Evolutionary conservation across 179 eudicot genomes (phyloP).

Genomic region (Vitellaria paradoxa): DNA sequence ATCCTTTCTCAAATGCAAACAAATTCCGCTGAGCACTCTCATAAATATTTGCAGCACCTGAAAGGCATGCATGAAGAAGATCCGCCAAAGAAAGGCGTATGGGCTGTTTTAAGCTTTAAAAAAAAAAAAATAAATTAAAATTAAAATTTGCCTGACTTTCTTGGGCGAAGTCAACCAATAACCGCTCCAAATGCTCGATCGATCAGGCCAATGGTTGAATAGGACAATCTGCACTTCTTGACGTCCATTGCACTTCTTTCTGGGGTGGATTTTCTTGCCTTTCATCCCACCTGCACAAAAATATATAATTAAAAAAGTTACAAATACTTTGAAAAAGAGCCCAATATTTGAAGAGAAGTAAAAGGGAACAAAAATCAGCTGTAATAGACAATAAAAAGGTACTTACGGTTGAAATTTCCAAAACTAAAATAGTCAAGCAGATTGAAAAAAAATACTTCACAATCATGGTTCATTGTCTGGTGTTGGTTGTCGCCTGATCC

Average conservation of each 20-base stretch:
- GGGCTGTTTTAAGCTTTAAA: too few species aligned
- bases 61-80: background rate
- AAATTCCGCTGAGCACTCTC: background rate
- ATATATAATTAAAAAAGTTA: background rate
- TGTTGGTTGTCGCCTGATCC: conserved; percentile 33
- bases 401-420: conserved; percentile 8
- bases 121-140: background rate
- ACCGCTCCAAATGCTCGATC: background rate
- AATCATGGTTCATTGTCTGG: conserved; percentile 31
- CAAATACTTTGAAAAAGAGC: too few species aligned
- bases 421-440: background rate
- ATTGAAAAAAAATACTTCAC: background rate
- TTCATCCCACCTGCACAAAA: background rate
- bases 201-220: background rate
- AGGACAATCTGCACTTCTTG: background rate
- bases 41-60: conserved; percentile 7
- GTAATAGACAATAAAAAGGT: background rate
- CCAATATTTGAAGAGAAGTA: background rate
- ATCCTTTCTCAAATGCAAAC: background rate
- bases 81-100: conserved; percentile 7
- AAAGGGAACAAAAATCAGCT: background rate
- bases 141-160: background rate
- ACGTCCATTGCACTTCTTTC: too few species aligned
- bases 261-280: background rate
- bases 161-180: background rate